Base-by-base conservation (phyloP, 1,139 yeast genomes). In the Arxiozyma slooffiae region DNA sequence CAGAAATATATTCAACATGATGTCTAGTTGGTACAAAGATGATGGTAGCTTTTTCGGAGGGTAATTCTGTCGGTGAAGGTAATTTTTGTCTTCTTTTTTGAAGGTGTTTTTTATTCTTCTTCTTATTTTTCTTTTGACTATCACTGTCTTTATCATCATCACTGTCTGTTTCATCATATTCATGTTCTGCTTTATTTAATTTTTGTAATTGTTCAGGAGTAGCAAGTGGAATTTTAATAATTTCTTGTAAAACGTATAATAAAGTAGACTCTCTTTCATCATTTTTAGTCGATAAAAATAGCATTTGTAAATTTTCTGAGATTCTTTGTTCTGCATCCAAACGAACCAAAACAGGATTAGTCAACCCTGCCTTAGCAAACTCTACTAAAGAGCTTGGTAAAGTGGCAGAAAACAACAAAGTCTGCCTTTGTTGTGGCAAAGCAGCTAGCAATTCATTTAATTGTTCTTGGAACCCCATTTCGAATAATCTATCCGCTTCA, bases 401-500 rank as follows among this genome's bases (percentile, higher is more conserved):
- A 0, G 99, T 94, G 1, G 99, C 99, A 39, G 96, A 87, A 60
- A 94, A 94, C 56, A 94, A 73, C 48, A 92, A 72, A 0, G 97
- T 85, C 68, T 94, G 98, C 65, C 97, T 79, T 41, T 77, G 74
- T 17, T 88, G 68, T 0, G 97, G 96, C 53, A 92, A 75, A 0
- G 94, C 77, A 1, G 89, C 92, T 48, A 94, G 71, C 58, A 94
- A 76, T 67, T 92, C 97, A 62, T 87, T 88, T 64, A 94, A 76
- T 66, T 94, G 98, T 61, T 89, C 96, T 38, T 95, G 84, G 67
- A 94, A 94, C 50, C 98, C 97, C 85, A 90, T 84, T 70, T 94
- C 99, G 64, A 94, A 94, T 60, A 94, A 76, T 63, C 97, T 77
- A 75, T 94, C 99, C 38, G 98, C 98, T 73, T 94, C 99, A 71